These are phyloP conservation scores for Pseudogymnoascus sp. DNA, from an alignment of 2,329 filamentous ascomycete genomes.

Conservation along the genomic window DNA sequence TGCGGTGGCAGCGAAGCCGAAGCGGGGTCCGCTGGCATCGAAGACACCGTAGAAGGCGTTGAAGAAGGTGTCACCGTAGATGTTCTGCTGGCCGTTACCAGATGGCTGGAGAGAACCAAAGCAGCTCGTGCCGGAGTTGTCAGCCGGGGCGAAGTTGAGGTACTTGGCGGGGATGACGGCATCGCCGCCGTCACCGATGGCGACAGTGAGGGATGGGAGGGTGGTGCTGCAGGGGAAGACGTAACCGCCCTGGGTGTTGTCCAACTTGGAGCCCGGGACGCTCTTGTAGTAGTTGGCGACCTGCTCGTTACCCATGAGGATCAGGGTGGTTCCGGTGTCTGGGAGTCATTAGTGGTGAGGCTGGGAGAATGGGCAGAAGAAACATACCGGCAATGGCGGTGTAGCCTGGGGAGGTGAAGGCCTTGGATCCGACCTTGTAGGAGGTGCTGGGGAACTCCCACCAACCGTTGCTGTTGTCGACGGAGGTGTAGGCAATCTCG, in stretches of 20 bases:
- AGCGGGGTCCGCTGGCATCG: slow-evolving; percentile 19
- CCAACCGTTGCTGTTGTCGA: slow-evolving; percentile 40
- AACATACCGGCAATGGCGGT: slow-evolving; percentile 23
- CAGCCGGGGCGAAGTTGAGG: slow-evolving; percentile 28
- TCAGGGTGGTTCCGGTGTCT: slow-evolving; percentile 35
- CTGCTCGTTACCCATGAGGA: slow-evolving; percentile 28
- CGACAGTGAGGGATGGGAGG: slow-evolving; percentile 29
- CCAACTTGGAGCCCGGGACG: slow-evolving; percentile 26
- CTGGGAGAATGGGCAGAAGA: neutral
- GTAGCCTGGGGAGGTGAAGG: slow-evolving; percentile 33
- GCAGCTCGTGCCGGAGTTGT: slow-evolving; percentile 20
- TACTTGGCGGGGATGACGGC: slow-evolving; percentile 28
- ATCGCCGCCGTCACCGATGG: slow-evolving; percentile 24
- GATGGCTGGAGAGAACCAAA: slow-evolving; percentile 31
- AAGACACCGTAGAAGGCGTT: slow-evolving; percentile 27
- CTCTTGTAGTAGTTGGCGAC: slow-evolving; percentile 30
- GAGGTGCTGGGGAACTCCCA: slow-evolving; percentile 47
- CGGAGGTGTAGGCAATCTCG: slow-evolving; percentile 38
- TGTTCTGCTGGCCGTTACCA: slow-evolving; percentile 21
- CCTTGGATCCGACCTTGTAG: slow-evolving; percentile 36
- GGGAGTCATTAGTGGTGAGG: neutral
- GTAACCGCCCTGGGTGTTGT: slow-evolving; percentile 26
- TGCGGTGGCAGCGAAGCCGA: slow-evolving; percentile 23
- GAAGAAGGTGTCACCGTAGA: slow-evolving; percentile 28
- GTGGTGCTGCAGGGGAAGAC: slow-evolving; percentile 29